Percentiles rank a stretch among this genome's conserved stretches.
These are phyloP conservation scores for Trichosporon inkin DNA, from an alignment of 1,284 basidiomycete species.

Conservation along the genomic window DNA sequence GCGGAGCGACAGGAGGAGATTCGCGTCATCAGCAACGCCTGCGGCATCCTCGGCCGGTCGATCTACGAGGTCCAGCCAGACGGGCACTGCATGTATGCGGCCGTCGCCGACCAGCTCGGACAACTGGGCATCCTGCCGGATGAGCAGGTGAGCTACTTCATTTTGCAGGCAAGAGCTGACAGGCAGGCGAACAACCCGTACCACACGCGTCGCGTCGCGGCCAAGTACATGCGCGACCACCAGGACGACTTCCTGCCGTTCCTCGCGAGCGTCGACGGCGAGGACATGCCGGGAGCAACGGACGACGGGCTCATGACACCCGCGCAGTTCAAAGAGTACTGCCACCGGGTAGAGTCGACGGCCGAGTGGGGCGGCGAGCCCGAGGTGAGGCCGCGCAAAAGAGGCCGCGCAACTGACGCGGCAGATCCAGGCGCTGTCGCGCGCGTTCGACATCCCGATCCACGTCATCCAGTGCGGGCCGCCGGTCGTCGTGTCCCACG, in stretches of 20 bases:
- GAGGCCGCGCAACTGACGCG: slow-evolving; percentile 1
- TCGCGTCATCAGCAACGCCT: slow-evolving; percentile 63
- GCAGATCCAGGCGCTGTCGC: slow-evolving; percentile 76
- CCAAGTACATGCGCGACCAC: slow-evolving; percentile 77
- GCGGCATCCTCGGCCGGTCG: slow-evolving; percentile 63
- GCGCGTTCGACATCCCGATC: slow-evolving; percentile 79
- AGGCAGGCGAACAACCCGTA: slow-evolving; percentile 33
- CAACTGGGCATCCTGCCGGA: slow-evolving; percentile 38
- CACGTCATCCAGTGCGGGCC: slow-evolving; percentile 82
- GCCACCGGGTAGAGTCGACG: slow-evolving; percentile 71
- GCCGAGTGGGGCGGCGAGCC: slow-evolving; percentile 96
- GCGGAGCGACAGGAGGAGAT: slow-evolving; percentile 70
- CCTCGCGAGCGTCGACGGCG: slow-evolving; percentile 70
- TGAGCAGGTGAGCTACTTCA: slow-evolving; percentile 27
- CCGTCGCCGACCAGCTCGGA: slow-evolving; percentile 72
- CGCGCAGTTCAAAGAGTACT: slow-evolving; percentile 71
- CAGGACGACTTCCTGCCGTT: slow-evolving; percentile 92
- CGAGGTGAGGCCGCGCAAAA: slow-evolving; percentile 56
- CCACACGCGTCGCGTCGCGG: slow-evolving; percentile 64
- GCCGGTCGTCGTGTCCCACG: slow-evolving; percentile 78
- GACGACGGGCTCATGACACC: slow-evolving; percentile 69
- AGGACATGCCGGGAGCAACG: slow-evolving; percentile 66
- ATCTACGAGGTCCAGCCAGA: slow-evolving; percentile 86
- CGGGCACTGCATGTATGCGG: slow-evolving; percentile 91
- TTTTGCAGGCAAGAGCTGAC: not conserved